Percentiles rank a stretch among this genome's conserved stretches.
These are phyloP conservation scores for Pyrus communis DNA, from an alignment of 306 rosid genomes.

Conservation along the genomic window DNA sequence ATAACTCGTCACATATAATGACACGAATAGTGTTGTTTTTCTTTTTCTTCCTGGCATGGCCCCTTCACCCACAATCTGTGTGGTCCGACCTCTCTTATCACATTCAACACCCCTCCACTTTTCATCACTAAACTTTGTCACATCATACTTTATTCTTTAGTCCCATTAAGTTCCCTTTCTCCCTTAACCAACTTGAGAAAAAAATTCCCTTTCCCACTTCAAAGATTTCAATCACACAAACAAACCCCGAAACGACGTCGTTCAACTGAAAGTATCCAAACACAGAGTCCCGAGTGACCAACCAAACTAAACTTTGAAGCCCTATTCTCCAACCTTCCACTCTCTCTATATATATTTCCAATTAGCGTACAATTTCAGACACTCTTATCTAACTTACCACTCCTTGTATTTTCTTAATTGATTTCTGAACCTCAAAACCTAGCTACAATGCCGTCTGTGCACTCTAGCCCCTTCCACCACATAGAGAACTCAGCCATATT, in stretches of 20 bases:
- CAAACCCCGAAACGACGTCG: background rate
- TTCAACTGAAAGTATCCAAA: background rate
- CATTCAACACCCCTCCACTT: slow-evolving; percentile 32
- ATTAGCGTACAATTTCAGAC: background rate
- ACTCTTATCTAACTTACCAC: background rate
- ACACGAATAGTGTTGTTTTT: background rate
- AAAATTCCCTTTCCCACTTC: slow-evolving; percentile 10
- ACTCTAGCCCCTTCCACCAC: slow-evolving; percentile 62
- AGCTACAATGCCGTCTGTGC: slow-evolving; percentile 55
- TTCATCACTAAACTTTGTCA: slow-evolving; percentile 56
- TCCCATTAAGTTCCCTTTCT: slow-evolving; percentile 18
- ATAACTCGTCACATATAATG: too few relatives aligned
- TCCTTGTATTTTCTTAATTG: slow-evolving; percentile 6
- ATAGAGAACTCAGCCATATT: slow-evolving; percentile 73
- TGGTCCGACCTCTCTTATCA: slow-evolving; percentile 76
- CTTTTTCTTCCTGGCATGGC: background rate
- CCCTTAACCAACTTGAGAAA: slow-evolving; percentile 16
- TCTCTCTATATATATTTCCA: slow-evolving; percentile 1
- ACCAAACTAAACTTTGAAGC: background rate
- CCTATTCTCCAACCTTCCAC: background rate
- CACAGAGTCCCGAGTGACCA: slow-evolving; percentile 9
- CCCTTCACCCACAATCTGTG: slow-evolving; percentile 40
- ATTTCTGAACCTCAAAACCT: background rate
- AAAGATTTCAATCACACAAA: slow-evolving; percentile 37
- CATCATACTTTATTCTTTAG: slow-evolving; percentile 40